These are phyloP conservation scores for Mrakiaceae sp. DNA, from an alignment of 1,284 basidiomycete species.

Conservation along the genomic window DNA sequence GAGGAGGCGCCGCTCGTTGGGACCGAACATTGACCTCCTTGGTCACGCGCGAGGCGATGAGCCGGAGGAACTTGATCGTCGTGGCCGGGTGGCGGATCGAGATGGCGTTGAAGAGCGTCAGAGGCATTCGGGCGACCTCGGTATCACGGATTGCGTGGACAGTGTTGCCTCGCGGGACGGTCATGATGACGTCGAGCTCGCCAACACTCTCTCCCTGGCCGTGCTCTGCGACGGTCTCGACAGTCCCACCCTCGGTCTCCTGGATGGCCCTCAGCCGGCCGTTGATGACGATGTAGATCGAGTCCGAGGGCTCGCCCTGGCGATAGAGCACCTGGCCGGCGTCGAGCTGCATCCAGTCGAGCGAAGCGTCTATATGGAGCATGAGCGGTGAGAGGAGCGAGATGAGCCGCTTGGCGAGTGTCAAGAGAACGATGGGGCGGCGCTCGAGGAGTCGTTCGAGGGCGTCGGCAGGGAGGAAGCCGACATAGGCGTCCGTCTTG, in stretches of 20 bases:
- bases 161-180: conserved; percentile 73
- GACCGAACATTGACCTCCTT: conserved; percentile 53
- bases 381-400: conserved; percentile 90
- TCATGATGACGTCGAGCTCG: conserved; percentile 96
- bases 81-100: conserved; percentile 84
- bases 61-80: conserved; percentile 86
- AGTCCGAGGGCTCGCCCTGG: conserved; percentile 67
- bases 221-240: conserved; percentile 82
- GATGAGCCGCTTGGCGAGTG: conserved; percentile 89
- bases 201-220: conserved; percentile 67
- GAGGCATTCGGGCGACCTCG: conserved; percentile 94
- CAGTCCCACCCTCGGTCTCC: conserved; percentile 47
- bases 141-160: conserved; percentile 97
- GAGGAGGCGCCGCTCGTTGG: conserved; percentile 27
- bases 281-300: conserved; percentile 98
- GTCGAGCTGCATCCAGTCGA: conserved; percentile 96
- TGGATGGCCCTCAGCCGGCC: conserved; percentile 77
- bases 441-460: conserved; percentile 85
- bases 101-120: conserved; percentile 94
- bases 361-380: conserved; percentile 88
- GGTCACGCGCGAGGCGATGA: conserved; percentile 85
- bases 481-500: conserved; percentile 95
- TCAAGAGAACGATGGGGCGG: conserved; percentile 86
- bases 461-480: conserved; percentile 78
- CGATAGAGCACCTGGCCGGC: conserved; percentile 51